A percentile compares a stretch with the other conserved stretches of the same genome.
Conservation (phyloP, 192 early-diverging fungal species). For the Coemansia sp. region DNA sequence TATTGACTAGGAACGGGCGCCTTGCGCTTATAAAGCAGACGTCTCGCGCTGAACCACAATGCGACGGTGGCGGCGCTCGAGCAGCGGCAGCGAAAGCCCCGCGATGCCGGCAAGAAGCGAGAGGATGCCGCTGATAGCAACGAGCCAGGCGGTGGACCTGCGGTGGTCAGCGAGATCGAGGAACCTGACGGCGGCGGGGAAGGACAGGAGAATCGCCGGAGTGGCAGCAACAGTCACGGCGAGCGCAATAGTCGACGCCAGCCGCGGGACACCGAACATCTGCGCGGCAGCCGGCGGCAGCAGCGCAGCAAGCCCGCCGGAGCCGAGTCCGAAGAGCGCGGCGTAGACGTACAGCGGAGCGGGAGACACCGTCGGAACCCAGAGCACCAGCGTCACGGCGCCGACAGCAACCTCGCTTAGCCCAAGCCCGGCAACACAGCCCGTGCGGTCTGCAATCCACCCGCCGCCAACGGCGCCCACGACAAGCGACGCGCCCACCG, state of each 20-base stretch:
- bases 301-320: conserved; percentile 17
- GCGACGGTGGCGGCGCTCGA: conserved; percentile 21
- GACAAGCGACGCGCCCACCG: conserved; percentile 15
- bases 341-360: conserved; percentile 36
- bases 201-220: conserved; percentile 18
- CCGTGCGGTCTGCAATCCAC: conserved; percentile 14
- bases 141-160: conserved; percentile 19
- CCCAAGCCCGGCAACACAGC: conserved; percentile 31
- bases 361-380: conserved; percentile 11
- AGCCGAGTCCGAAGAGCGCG: conserved; percentile 31
- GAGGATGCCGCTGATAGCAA: conserved; percentile 24
- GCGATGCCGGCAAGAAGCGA: conserved; percentile 25
- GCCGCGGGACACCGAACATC: conserved; percentile 34
- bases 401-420: conserved; percentile 29
- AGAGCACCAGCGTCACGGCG: conserved; percentile 31
- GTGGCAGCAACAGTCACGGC: conserved; percentile 15
- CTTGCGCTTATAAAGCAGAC: too few species aligned
- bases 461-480: conserved; percentile 24
- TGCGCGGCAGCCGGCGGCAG: conserved; percentile 25
- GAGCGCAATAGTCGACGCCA: conserved; percentile 29
- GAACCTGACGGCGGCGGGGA: conserved; percentile 27
- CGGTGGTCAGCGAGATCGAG: conserved; percentile 5
- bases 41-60: not conserved
- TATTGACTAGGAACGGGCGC: too few species aligned
- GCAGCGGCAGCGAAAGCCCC: conserved; percentile 26